Evolutionary conservation across 129 eudicot species (phyloP).

Genomic region (Lactuca saligna): DNA sequence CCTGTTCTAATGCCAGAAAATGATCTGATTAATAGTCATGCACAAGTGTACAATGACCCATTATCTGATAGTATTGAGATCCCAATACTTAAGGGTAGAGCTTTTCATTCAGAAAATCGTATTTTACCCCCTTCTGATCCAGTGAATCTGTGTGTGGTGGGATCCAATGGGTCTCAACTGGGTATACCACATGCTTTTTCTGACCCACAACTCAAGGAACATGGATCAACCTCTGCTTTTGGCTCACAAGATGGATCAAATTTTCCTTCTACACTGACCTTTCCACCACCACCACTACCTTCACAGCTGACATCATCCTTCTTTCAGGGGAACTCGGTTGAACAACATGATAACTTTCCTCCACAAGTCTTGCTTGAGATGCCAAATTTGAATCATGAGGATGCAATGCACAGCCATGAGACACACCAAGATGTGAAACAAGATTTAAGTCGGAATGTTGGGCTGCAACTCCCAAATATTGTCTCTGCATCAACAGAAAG

Average conservation of each 20-base stretch:
- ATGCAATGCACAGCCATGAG: neutral
- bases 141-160: conserved; percentile 35
- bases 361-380: conserved; percentile 21
- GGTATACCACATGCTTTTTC: conserved; percentile 90
- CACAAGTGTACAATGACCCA: conserved; percentile 31
- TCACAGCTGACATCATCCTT: conserved; percentile 24
- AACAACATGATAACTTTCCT: conserved; percentile 25
- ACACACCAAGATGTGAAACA: conserved; percentile 4
- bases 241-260: conserved; percentile 59
- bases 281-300: conserved; percentile 39
- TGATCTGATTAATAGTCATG: conserved; percentile 33
- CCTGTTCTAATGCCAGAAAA: conserved; percentile 39
- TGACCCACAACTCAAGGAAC: conserved; percentile 80
- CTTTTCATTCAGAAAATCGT: conserved; percentile 50
- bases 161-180: conserved; percentile 38
- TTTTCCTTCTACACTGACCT: conserved; percentile 49
- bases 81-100: conserved; percentile 40
- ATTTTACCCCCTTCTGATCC: conserved; percentile 45
- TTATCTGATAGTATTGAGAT: conserved; percentile 39
- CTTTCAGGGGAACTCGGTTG: conserved; percentile 30
- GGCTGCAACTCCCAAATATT: conserved; percentile 2
- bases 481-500: neutral
- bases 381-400: conserved; percentile 18
- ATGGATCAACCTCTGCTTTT: conserved; percentile 50
- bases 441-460: conserved; percentile 9